Evolutionary conservation across 805 yeast genomes (phyloP), one percentile per base, ranked within the genome.

Genomic region (Schwanniomyces yamadae): DNA sequence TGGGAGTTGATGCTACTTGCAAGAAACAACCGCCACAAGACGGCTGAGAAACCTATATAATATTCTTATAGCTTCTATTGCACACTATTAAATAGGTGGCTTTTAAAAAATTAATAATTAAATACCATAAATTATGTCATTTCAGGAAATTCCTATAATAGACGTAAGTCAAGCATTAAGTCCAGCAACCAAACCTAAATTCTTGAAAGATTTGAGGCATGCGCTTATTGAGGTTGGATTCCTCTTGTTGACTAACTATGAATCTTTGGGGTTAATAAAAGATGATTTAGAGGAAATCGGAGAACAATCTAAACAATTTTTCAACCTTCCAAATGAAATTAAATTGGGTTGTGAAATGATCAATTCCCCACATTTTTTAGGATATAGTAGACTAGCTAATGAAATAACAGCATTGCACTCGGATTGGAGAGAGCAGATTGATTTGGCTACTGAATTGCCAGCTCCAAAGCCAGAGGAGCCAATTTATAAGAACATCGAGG

Each of bases 361-460:
- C 31, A 63, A 67, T 44, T 75, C 74, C 42, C 78, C 78, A 5
- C 82, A 78, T 46, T 78, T 80, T 45, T 66, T 71, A 48, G 85
- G 81, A 4, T 80, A 71, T 61, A 71, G 78, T 20, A 57, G 69
- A 23, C 57, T 78, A 16, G 83, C 80, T 5, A 75, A 77, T 39
- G 84, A 78, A 47, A 70, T 74, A 34, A 78, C 84, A 0, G 77
- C 78, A 9, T 59, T 61, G 15, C 59, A 60, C 17, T 64, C 73
- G 3, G 85, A 79, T 48, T 69, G 79, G 70, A 59, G 84, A 38
- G 85, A 79, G 47, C 84, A 80, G 54, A 71, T 73, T 40, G 84
- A 79, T 48, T 59, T 79, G 37, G 83, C 77, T 4, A 75, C 80
- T 5, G 77, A 71, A 40, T 54, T 72, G 22, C 66, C 73, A 3